Evolutionary conservation across 208 protist genomes (phyloP).

Genomic region (Trypanosoma brucei): DNA sequence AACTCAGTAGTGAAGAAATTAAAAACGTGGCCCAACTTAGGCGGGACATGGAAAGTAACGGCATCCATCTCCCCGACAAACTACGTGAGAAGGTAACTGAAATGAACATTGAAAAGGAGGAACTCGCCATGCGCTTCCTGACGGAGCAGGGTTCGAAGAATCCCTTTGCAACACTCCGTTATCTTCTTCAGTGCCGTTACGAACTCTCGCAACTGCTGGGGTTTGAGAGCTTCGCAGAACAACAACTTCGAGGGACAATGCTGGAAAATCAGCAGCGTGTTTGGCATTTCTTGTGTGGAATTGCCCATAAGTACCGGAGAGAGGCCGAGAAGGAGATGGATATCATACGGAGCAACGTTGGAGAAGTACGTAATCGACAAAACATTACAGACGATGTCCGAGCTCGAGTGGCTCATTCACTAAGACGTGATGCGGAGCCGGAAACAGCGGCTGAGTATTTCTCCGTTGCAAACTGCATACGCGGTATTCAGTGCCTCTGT

Average conservation of each 20-base stretch:
- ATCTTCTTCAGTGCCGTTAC: constrained; percentile 78
- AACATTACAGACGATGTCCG: constrained; percentile 83
- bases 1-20: constrained; percentile 76
- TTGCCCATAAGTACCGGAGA: constrained; percentile 76
- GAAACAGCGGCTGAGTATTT: constrained; percentile 76
- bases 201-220: constrained; percentile 75
- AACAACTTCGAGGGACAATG: constrained; percentile 89
- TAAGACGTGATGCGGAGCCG: constrained; percentile 71
- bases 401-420: constrained; percentile 60
- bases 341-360: constrained; percentile 61
- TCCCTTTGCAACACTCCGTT: constrained; percentile 71
- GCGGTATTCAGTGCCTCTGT: constrained; percentile 88
- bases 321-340: constrained; percentile 80
- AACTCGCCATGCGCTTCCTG: constrained; percentile 79
- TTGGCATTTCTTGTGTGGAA: constrained; percentile 87
- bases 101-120: constrained; percentile 88
- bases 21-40: constrained; percentile 88
- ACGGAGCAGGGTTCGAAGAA: constrained; percentile 64
- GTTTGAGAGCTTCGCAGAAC: constrained; percentile 86
- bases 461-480: constrained; percentile 86
- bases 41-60: constrained; percentile 91
- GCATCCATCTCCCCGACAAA: constrained; percentile 81
- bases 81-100: constrained; percentile 71
- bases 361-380: constrained; percentile 68
- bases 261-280: constrained; percentile 84